Evolutionary conservation across 202 grass and related monocot genomes (phyloP).

Genomic region (Cymbopogon flexuosus): DNA sequence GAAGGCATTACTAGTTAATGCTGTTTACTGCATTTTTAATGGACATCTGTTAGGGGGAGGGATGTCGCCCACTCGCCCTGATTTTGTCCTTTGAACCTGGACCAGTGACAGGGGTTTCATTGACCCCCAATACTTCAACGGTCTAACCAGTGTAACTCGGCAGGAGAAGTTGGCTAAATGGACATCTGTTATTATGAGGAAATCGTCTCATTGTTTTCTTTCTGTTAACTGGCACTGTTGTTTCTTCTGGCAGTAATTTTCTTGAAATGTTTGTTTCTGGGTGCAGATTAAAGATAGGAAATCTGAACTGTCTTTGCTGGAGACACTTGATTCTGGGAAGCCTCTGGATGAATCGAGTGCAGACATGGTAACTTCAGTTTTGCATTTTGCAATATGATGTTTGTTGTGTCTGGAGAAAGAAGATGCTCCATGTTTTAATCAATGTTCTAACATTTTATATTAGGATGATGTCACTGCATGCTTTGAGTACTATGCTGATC

Average conservation of each 20-base stretch:
- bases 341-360: constrained; percentile 62
- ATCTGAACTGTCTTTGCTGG: constrained; percentile 53
- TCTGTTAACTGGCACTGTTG: neutral
- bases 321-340: constrained; percentile 68
- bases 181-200: constrained; percentile 1
- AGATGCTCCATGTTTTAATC: neutral
- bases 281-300: constrained; percentile 69
- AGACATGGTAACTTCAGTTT: constrained; percentile 47
- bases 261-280: constrained; percentile 18
- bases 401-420: neutral
- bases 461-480: constrained; percentile 73
- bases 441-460: constrained; percentile 25
- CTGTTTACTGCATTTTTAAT: constrained; percentile 13
- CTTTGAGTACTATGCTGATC: constrained; percentile 72
- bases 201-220: neutral
- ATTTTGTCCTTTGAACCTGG: neutral
- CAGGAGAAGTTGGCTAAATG: neutral
- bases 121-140: neutral
- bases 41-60: neutral
- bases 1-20: neutral
- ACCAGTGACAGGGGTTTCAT: neutral
- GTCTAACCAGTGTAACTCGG: neutral
- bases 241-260: neutral
- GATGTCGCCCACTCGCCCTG: neutral
- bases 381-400: constrained; percentile 10